Percentiles rank a stretch among this genome's conserved stretches.
These are phyloP conservation scores for Candida michaelii DNA, from an alignment of 805 yeast genomes.

Conservation along the genomic window DNA sequence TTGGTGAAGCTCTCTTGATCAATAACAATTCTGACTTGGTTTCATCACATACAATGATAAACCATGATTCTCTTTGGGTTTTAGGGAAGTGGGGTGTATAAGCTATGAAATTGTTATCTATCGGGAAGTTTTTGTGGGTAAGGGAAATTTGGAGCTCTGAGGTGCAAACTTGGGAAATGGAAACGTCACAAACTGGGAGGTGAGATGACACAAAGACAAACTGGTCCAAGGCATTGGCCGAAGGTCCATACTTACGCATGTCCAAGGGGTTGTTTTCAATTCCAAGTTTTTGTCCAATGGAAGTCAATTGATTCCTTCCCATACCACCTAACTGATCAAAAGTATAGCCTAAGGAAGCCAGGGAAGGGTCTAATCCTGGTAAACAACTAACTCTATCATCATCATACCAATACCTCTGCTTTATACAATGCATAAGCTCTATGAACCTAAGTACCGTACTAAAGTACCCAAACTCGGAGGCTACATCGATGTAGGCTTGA, in stretches of 20 bases:
- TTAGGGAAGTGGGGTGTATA: slow-evolving; percentile 85
- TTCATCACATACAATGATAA: slow-evolving; percentile 58
- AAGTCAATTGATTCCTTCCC: slow-evolving; percentile 31
- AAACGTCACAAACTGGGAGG: slow-evolving; percentile 60
- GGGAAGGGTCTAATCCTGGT: slow-evolving; percentile 41
- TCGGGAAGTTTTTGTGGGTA: slow-evolving; percentile 51
- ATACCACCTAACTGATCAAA: slow-evolving; percentile 39
- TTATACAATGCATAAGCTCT: slow-evolving; percentile 77
- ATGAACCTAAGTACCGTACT: slow-evolving; percentile 62
- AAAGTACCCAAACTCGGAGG: slow-evolving; percentile 78
- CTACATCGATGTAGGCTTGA: slow-evolving; percentile 89
- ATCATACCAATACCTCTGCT: slow-evolving; percentile 86
- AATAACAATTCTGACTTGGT: slow-evolving; percentile 54
- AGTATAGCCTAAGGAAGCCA: slow-evolving; percentile 1
- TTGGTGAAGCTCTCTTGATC: slow-evolving; percentile 77
- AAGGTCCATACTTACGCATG: slow-evolving; percentile 12
- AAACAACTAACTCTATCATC: slow-evolving; percentile 62
- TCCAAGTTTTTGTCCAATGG: slow-evolving; percentile 26
- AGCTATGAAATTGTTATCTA: slow-evolving; percentile 61
- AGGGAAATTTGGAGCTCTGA: slow-evolving; percentile 45
- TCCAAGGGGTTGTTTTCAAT: slow-evolving; percentile 11
- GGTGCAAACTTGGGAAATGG: slow-evolving; percentile 34
- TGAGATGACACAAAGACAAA: slow-evolving; percentile 54
- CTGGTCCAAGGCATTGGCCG: slow-evolving; percentile 39
- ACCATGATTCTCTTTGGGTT: slow-evolving; percentile 92